Conservation (phyloP, 2,329 filamentous ascomycete species). For the Septoria linicola region DNA sequence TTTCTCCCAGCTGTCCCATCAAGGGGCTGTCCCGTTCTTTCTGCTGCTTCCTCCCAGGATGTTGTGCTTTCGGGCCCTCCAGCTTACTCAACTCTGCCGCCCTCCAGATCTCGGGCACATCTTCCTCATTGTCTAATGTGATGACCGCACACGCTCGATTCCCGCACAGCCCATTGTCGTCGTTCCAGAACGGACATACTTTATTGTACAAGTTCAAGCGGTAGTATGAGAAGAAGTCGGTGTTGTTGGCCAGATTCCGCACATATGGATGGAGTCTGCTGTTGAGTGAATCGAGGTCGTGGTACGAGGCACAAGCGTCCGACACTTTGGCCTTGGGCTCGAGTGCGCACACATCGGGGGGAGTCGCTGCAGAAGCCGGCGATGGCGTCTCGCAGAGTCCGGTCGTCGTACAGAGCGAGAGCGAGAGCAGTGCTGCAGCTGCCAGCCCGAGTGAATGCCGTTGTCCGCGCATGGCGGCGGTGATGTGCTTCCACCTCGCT, state of each 20-base stretch:
- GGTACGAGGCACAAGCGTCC: conserved; percentile 92
- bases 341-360: conserved; percentile 60
- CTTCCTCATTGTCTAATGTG: conserved; percentile 90
- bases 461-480: too few relatives aligned
- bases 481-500: too few relatives aligned
- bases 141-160: conserved; percentile 96
- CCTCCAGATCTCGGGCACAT: conserved; percentile 88
- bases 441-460: too few relatives aligned
- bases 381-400: background rate
- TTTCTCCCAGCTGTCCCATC: conserved; percentile 76
- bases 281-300: conserved; percentile 84
- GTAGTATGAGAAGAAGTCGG: conserved; percentile 98
- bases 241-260: conserved; percentile 76
- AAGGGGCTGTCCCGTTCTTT: conserved; percentile 71
- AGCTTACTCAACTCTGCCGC: conserved; percentile 89
- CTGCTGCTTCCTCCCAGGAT: conserved; percentile 75
- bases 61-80: conserved; percentile 84
- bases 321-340: conserved; percentile 85
- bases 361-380: conserved; percentile 40
- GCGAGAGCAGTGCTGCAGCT: background rate
- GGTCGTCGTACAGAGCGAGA: background rate
- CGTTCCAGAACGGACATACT: conserved; percentile 92
- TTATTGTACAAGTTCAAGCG: conserved; percentile 93
- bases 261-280: conserved; percentile 71
- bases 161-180: conserved; percentile 89